Conservation (phyloP, 306 rosid species). For the Pachyrhizus erosus region DNA sequence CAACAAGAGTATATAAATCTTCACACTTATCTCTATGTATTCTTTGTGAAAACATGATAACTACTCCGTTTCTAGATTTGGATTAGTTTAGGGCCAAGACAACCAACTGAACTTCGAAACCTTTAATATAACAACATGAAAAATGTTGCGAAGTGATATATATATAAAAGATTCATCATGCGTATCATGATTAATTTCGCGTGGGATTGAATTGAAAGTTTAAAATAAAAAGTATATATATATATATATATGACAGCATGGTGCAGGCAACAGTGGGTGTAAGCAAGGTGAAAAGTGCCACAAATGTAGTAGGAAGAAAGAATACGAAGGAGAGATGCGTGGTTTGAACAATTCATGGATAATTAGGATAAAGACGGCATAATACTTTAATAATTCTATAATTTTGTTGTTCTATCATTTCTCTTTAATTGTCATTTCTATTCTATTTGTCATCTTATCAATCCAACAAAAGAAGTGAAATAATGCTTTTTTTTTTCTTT, state of each 20-base stretch:
- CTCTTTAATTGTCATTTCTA: too few species aligned
- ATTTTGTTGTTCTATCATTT: too few species aligned
- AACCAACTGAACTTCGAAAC: neutral
- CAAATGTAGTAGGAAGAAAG: neutral
- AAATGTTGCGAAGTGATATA: neutral
- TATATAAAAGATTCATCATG: neutral
- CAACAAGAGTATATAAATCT: too few species aligned
- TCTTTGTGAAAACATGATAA: neutral
- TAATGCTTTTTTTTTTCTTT: too few species aligned
- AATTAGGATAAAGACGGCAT: neutral
- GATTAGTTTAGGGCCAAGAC: neutral
- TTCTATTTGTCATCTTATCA: too few species aligned
- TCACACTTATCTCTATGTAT: too few species aligned
- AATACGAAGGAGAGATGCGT: neutral
- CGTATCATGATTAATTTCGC: neutral
- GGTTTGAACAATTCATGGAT: neutral
- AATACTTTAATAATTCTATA: neutral
- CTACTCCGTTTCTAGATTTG: neutral
- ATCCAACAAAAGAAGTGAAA: too few species aligned
- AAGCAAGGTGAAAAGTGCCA: neutral
- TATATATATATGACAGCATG: neutral
- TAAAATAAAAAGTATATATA: neutral
- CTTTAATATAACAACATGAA: neutral
- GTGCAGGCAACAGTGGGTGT: neutral
- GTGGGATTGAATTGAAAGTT: neutral